phyloP scores from a whole-genome alignment of 352 stramenopile genomes.

The Phytophthora lateralis region DNA sequence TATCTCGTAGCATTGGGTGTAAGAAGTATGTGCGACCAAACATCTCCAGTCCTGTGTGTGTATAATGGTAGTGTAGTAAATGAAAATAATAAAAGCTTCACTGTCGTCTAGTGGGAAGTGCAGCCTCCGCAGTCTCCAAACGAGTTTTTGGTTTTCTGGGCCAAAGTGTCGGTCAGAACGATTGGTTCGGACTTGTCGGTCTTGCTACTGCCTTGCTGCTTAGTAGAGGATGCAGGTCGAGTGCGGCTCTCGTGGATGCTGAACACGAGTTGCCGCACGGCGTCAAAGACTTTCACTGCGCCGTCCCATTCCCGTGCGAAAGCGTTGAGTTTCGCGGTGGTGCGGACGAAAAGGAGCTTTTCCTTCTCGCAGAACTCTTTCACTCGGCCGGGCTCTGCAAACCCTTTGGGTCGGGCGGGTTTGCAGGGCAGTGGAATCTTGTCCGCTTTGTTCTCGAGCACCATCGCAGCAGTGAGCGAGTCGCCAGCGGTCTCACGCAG shows the following conservation, averaged over 20 bases:
- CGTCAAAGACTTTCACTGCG: constrained; percentile 51
- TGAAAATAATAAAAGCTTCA: background rate
- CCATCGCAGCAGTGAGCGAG: constrained; percentile 85
- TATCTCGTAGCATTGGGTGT: constrained; percentile 88
- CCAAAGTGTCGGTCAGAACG: constrained; percentile 11
- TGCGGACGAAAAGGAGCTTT: constrained; percentile 65
- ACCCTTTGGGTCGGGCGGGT: constrained; percentile 28
- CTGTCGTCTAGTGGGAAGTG: constrained; percentile 10
- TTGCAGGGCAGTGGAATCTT: constrained; percentile 33
- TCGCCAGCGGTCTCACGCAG: constrained; percentile 84
- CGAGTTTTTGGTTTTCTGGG: constrained; percentile 4
- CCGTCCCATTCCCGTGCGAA: constrained; percentile 61
- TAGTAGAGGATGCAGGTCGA: background rate
- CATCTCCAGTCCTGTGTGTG: constrained; percentile 23
- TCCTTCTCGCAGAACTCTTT: constrained; percentile 60
- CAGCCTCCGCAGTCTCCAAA: constrained; percentile 28
- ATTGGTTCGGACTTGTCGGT: constrained; percentile 12
- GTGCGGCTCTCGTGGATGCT: constrained; percentile 54
- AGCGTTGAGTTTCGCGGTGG: constrained; percentile 68
- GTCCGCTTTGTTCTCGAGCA: constrained; percentile 93
- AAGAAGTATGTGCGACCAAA: constrained; percentile 89
- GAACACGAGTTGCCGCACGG: constrained; percentile 61
- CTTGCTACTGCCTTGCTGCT: background rate
- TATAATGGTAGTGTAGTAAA: background rate
- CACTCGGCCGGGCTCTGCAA: constrained; percentile 54